Evolutionary conservation across 2,329 filamentous ascomycete genomes (phyloP).

Genomic region (Exutisphaerella laricina): DNA sequence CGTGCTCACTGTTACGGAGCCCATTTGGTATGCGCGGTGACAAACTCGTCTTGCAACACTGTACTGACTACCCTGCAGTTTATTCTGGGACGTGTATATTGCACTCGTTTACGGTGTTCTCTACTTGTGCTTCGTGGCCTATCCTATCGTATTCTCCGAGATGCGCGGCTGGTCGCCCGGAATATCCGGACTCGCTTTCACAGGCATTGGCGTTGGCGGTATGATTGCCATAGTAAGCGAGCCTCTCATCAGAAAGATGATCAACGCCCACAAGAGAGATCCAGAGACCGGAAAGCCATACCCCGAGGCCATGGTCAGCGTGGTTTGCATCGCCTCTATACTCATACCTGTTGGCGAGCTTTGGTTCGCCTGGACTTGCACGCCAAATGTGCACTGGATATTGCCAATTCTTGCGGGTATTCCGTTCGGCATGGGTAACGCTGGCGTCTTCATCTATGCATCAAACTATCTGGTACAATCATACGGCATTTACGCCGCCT

Average conservation of each 20-base stretch:
- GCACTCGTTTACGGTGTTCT: conserved; percentile 79
- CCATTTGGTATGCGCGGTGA: conserved; percentile 60
- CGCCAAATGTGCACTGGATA: conserved; percentile 80
- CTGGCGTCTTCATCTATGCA: conserved; percentile 73
- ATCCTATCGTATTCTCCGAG: conserved; percentile 74
- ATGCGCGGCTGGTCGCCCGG: conserved; percentile 72
- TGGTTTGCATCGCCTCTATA: conserved; percentile 72
- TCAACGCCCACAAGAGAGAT: conserved; percentile 70
- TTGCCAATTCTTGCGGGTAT: conserved; percentile 69
- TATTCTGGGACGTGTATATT: conserved; percentile 67
- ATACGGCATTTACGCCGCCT: conserved; percentile 77
- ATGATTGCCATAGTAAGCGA: conserved; percentile 50
- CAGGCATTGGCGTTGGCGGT: conserved; percentile 60
- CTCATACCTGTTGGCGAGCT: conserved; percentile 73
- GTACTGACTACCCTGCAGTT: conserved; percentile 42
- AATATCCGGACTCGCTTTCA: conserved; percentile 69
- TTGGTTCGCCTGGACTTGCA: conserved; percentile 82
- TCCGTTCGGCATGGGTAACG: conserved; percentile 73
- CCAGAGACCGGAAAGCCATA: conserved; percentile 65
- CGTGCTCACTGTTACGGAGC: conserved; percentile 70
- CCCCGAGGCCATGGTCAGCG: conserved; percentile 74
- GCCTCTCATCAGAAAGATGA: conserved; percentile 68
- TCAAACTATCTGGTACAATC: conserved; percentile 72
- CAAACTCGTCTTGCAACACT: neutral
- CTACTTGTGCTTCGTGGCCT: conserved; percentile 85